These are phyloP conservation scores for Taiozyma sp. DNA, from an alignment of 1,139 yeast genomes.

Conservation along the genomic window DNA sequence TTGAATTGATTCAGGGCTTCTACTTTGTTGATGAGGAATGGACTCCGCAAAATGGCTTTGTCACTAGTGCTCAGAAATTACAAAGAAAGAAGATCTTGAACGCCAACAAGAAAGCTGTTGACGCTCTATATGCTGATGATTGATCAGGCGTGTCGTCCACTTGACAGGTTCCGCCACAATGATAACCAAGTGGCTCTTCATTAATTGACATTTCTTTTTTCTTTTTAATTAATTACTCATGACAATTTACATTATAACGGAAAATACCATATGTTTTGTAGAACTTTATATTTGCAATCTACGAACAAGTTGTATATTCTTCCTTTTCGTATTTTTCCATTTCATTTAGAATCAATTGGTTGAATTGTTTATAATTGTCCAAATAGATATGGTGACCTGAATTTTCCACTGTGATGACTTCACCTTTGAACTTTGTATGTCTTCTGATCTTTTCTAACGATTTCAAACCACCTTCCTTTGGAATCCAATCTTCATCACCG, in stretches of 20 bases:
- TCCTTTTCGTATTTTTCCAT: conserved; percentile 29
- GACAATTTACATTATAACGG: not conserved
- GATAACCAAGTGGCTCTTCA: not conserved
- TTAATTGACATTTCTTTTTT: not conserved
- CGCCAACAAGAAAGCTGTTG: conserved; percentile 56
- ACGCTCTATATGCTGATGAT: conserved; percentile 40
- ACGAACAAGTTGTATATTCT: not conserved
- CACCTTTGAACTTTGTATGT: conserved; percentile 21
- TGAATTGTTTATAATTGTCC: conserved; percentile 52
- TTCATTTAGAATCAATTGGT: conserved; percentile 41
- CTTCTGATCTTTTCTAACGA: conserved; percentile 26
- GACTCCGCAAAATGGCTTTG: conserved; percentile 95
- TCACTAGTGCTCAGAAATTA: conserved; percentile 93
- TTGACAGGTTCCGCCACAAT: not conserved
- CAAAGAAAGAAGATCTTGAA: conserved; percentile 89
- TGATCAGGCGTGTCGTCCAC: not conserved
- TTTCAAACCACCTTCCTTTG: conserved; percentile 22
- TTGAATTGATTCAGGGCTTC: conserved; percentile 78
- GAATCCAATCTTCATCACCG: conserved; percentile 79
- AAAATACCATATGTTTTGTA: not conserved
- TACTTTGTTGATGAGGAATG: conserved; percentile 87
- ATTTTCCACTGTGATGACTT: conserved; percentile 42
- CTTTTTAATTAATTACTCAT: not conserved
- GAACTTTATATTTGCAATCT: not conserved
- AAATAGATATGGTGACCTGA: conserved; percentile 73